Base-by-base conservation (phyloP, 805 yeast species). In the Yamadazyma sp. region DNA sequence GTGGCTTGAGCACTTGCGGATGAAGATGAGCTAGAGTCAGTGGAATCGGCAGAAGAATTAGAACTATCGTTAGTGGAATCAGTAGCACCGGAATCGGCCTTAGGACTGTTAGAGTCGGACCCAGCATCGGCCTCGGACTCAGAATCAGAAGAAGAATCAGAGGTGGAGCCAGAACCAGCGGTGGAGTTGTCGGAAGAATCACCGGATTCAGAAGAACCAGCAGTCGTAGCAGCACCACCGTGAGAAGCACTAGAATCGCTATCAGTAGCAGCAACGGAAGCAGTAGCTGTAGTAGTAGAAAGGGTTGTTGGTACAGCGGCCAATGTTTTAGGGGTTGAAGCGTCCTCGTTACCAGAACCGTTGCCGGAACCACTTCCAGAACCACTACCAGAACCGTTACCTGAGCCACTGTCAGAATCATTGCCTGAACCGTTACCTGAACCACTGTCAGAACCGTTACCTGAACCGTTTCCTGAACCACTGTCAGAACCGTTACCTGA, bases 291-390 rank as follows among this genome's bases (percentile, higher is more conserved):
- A 13, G 11, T 37, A 28, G 37, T 19, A 14, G 28, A 25, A 31
- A 31, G 28, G 17, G 28, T 16, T 2, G 39, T 33, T 17, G 38
- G 23, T 14, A 47, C 30, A n/a, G 45, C 43, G 18, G 51, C 41
- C 7, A 25, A 17, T 29, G n/a, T 8, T 11, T 7, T 18, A 16
- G 32, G 8, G 8, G 5, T 22, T 18, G 28, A 25, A 10, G 13
- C 32, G 18, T 3, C 2, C 6, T 16, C 21, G 19, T 6, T 13
- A 17, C 31, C 31, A 12, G 31, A 14, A 8, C 19, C 19, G 11
- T 3, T 10, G 10, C 31, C 31, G 23, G 25, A 17, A 8, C 19
- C 12, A 5, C 3, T 10, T 4, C 29, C 16, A 12, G 29, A 4
- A 15, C 19, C 17, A n/a, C 9, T 10, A 5, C 20, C 37, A 34